A percentile compares a stretch with the other conserved stretches of the same genome.
Evolutionary conservation across 495 filamentous ascomycete genomes (phyloP).

Genomic region (Penicillium mononematosum): DNA sequence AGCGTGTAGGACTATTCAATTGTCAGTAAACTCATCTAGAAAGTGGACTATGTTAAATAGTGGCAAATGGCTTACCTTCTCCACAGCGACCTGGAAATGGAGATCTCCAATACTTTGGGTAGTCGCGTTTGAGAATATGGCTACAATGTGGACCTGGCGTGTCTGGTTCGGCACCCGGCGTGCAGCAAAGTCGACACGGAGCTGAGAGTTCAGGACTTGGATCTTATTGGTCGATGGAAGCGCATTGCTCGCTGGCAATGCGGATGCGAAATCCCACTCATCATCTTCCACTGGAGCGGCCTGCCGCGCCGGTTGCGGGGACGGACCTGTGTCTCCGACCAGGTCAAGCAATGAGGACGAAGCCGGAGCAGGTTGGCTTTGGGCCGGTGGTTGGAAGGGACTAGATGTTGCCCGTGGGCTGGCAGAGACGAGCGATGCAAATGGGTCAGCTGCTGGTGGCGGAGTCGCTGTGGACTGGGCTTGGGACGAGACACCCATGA

Average conservation of each 20-base stretch:
- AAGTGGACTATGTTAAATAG: conserved; percentile 1
- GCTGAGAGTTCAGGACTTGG: conserved; percentile 54
- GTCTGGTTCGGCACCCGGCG: conserved; percentile 39
- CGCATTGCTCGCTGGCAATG: conserved; percentile 62
- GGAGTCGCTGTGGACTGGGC: conserved; percentile 41
- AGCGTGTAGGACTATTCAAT: conserved; percentile 63
- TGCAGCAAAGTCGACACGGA: conserved; percentile 53
- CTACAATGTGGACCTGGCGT: conserved; percentile 56
- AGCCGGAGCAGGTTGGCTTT: conserved; percentile 23
- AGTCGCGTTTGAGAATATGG: conserved; percentile 75
- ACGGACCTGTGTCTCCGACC: conserved; percentile 22
- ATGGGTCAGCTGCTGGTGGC: conserved; percentile 56
- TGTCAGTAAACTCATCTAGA: conserved; percentile 1
- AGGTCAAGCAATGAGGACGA: conserved; percentile 49
- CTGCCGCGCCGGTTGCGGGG: conserved; percentile 27
- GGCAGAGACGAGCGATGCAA: conserved; percentile 64
- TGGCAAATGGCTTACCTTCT: conserved; percentile 62
- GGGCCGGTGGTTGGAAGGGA: conserved; percentile 33
- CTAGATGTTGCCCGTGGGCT: conserved; percentile 44
- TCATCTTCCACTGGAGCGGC: conserved; percentile 53
- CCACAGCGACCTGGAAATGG: conserved; percentile 89
- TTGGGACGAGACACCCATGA: conserved; percentile 29
- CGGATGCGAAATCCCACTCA: conserved; percentile 92
- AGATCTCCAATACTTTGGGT: conserved; percentile 69
- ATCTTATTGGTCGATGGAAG: conserved; percentile 60